Conservation (phyloP, 305 asterid genomes). For the Plantago rigida region DNA sequence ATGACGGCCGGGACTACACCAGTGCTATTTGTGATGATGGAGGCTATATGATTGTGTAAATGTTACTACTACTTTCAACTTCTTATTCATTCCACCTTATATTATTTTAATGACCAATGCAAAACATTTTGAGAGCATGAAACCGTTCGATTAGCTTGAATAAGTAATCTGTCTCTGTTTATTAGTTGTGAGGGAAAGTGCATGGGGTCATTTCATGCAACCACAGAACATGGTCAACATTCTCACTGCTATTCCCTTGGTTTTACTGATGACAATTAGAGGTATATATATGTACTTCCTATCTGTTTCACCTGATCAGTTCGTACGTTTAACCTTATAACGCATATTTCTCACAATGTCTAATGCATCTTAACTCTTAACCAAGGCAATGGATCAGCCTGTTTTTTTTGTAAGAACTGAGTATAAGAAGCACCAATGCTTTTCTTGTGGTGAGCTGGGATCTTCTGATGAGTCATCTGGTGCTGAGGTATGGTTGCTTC, state of each 20-base stretch:
- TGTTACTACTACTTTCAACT: not conserved
- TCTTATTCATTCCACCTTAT: not conserved
- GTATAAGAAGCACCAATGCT: conserved; percentile 65
- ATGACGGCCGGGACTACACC: not conserved
- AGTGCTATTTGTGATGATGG: not conserved
- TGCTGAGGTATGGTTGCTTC: conserved; percentile 50
- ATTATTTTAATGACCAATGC: no score
- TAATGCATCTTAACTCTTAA: conserved; percentile 18
- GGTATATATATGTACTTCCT: conserved; percentile 31
- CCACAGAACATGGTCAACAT: conserved; percentile 43
- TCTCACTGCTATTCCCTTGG: conserved; percentile 57
- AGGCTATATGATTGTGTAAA: not conserved
- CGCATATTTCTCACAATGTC: not conserved
- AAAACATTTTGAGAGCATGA: not conserved
- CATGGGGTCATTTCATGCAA: conserved; percentile 78
- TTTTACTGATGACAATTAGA: conserved; percentile 41
- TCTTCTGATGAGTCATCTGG: conserved; percentile 68
- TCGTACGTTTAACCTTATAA: not conserved
- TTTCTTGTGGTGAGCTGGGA: conserved; percentile 72
- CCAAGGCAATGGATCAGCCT: conserved; percentile 30
- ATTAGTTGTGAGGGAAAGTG: conserved; percentile 81
- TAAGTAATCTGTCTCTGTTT: not conserved
- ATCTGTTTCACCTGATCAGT: not conserved
- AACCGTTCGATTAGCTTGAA: not conserved
- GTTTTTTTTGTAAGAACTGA: conserved; percentile 57